Conservation (phyloP, 805 yeast species). For the Torulaspora franciscae region DNA sequence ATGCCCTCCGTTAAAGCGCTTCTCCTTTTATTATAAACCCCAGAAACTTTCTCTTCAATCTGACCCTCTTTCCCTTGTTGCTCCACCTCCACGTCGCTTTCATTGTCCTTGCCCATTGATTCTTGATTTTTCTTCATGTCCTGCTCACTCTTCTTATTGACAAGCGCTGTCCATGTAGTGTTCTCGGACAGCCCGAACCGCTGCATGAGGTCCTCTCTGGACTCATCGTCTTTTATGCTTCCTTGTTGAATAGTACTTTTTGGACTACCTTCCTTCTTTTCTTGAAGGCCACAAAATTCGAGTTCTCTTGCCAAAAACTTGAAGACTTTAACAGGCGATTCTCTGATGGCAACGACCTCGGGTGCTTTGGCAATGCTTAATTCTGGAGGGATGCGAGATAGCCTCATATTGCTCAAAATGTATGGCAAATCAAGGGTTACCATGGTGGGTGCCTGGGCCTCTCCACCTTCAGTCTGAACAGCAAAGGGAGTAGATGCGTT, state of each 20-base stretch:
- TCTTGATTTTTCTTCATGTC: constrained; percentile 7
- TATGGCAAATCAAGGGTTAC: constrained; percentile 31
- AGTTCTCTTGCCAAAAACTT: constrained; percentile 34
- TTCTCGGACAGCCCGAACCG: constrained; percentile 32
- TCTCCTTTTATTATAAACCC: constrained; percentile 2
- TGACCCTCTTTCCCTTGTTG: background rate
- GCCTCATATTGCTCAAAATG: constrained; percentile 28
- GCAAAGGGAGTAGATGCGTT: constrained; percentile 15
- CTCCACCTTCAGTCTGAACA: constrained; percentile 9
- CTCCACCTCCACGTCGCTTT: background rate
- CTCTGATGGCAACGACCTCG: constrained; percentile 20
- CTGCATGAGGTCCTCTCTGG: constrained; percentile 26
- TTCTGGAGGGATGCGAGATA: constrained; percentile 17
- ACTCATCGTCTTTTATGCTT: constrained; percentile 17
- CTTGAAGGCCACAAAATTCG: constrained; percentile 28
- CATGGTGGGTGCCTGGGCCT: constrained; percentile 22
- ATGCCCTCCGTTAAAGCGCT: constrained; percentile 14
- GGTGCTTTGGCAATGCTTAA: constrained; percentile 9
- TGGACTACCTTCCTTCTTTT: constrained; percentile 15
- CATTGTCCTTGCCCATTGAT: background rate
- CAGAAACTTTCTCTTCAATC: background rate
- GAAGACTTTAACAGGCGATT: constrained; percentile 33
- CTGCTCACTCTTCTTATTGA: constrained; percentile 18
- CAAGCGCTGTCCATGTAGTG: constrained; percentile 33
- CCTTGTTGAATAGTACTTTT: constrained; percentile 13